Conservation (phyloP, 148 eudicot species). For the Spergularia bocconei region DNA sequence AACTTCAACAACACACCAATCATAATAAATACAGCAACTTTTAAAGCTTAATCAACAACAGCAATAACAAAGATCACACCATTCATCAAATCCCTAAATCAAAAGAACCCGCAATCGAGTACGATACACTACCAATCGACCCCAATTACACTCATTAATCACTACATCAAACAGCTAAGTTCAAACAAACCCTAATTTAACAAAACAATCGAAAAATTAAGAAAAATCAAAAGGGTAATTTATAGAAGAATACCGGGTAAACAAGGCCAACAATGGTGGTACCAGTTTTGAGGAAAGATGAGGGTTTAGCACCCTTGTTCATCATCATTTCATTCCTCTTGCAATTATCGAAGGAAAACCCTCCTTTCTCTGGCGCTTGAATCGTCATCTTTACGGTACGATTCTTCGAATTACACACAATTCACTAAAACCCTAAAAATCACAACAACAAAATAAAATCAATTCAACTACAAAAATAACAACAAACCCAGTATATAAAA, state of each 20-base stretch:
- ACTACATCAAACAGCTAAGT: neutral
- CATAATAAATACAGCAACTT: neutral
- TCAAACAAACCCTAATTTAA: neutral
- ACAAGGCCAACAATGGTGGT: conserved; percentile 83
- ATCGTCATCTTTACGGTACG: conserved; percentile 39
- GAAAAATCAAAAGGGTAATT: neutral
- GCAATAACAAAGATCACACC: neutral
- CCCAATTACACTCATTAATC: neutral
- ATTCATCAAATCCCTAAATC: neutral
- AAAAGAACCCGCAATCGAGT: neutral
- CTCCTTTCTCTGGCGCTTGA: conserved; percentile 64
- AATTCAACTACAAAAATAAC: neutral
- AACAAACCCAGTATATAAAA: neutral
- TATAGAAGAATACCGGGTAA: conserved; percentile 42
- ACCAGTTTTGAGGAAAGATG: conserved; percentile 66
- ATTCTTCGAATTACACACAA: neutral
- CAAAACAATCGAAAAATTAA: neutral
- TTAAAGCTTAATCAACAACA: neutral
- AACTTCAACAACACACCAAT: no score
- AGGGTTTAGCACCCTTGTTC: conserved; percentile 52
- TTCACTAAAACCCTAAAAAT: conserved; percentile 25
- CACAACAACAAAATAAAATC: neutral
- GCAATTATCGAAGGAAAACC: conserved; percentile 69
- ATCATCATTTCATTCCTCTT: conserved; percentile 68
- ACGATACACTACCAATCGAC: neutral